Evolutionary conservation across 73 alveolate genomes (phyloP).

Genomic region (Paramecium bursaria): DNA sequence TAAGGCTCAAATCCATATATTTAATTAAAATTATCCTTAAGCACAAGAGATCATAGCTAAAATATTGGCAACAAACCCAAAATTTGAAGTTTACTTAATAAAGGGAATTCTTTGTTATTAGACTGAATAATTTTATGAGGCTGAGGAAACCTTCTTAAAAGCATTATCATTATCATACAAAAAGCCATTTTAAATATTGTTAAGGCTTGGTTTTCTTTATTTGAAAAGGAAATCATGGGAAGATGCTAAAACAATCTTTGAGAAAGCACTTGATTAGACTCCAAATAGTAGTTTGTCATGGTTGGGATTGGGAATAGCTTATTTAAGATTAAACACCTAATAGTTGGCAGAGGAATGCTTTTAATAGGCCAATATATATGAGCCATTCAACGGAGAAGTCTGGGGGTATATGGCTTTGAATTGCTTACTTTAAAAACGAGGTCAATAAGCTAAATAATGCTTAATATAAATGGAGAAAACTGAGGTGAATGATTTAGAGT

Average conservation of each 20-base stretch:
- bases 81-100: conserved; percentile 63
- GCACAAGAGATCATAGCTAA: conserved; percentile 16
- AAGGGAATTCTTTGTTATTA: conserved; percentile 62
- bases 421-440: conserved; percentile 55
- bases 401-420: conserved; percentile 67
- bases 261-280: conserved; percentile 85
- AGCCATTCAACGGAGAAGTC: conserved; percentile 70
- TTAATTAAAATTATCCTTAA: conserved; percentile 52
- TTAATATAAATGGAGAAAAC: conserved; percentile 59
- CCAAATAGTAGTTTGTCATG: conserved; percentile 88
- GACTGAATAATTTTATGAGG: conserved; percentile 65
- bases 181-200: conserved; percentile 68
- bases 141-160: conserved; percentile 66
- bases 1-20: conserved; percentile 54
- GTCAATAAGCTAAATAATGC: conserved; percentile 62
- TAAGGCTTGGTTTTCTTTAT: conserved; percentile 90
- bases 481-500: conserved; percentile 67
- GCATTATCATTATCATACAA: conserved; percentile 50
- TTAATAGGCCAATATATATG: conserved; percentile 66
- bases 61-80: conserved; percentile 43
- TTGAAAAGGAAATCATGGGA: conserved; percentile 86
- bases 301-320: conserved; percentile 94
- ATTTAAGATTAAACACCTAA: conserved; percentile 88
- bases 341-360: conserved; percentile 70
- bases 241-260: conserved; percentile 90